Evolutionary conservation across 139 green algal genomes (phyloP), one percentile per base, ranked within the genome.

Genomic region (Chlorella sp.): DNA sequence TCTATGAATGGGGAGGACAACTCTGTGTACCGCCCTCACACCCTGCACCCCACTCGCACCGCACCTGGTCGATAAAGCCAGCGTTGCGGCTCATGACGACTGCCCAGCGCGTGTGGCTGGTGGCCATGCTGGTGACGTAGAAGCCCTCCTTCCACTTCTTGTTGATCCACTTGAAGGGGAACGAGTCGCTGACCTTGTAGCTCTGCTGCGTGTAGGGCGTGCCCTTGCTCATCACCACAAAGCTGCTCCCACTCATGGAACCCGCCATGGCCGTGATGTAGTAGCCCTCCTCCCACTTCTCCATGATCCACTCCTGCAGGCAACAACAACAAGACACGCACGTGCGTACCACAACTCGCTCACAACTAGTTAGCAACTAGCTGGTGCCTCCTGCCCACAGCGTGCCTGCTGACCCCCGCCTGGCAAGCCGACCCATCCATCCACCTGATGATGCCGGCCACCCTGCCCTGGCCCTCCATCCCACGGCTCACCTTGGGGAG

Each of bases 101-200:
- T 1, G 94, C 95, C 95, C 95, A 99, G 26, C 94, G 85, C 31
- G 88, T 93, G 80, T 93, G 87, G 30, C 77, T 89, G 62, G 95
- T 98, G 63, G 93, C 91, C 94, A 99, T 99, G 84, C 87, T 90
- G 55, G 95, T 99, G 34, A 99, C 95, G 74, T 97, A 98, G 82
- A 99, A 99, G 67, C 95, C 95, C 85, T 99, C 95, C 82, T 97
- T 97, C 95, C 95, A 99, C 83, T 99, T 99, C 83, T 99, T 99
- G 93, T 99, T 98, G 78, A 99, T 99, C 94, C 95, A 99, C 86
- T 99, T 99, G 90, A 98, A 99, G 68, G 95, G 95, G 82, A 99
- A 99, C 14, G 85, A 95, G 87, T 99, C 95, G 34, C 83, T 93
- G 36, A 94, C 94, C 88, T 99, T 99, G 89, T 99, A 99, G 67